Conservation (phyloP, 805 yeast genomes). For the Wickerhamomyces queroliae region DNA sequence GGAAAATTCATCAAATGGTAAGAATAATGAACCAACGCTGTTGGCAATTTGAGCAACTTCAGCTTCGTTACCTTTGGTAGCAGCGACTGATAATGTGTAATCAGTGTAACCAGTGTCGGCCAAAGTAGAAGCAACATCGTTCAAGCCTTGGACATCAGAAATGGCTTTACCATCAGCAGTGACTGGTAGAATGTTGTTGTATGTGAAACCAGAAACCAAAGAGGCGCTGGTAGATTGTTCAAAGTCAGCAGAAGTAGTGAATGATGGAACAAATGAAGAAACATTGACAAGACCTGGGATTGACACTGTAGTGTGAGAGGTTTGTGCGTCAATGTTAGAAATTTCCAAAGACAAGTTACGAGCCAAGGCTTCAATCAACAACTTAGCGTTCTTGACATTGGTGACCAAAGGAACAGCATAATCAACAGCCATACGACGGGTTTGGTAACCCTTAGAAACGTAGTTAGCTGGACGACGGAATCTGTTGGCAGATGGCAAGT, state of each 20-base stretch:
- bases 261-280: constrained; percentile 70
- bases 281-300: constrained; percentile 87
- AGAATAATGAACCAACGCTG: constrained; percentile 70
- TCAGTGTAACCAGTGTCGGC: constrained; percentile 69
- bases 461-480: constrained; percentile 98
- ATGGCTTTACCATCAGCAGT: constrained; percentile 57
- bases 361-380: constrained; percentile 89
- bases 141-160: constrained; percentile 58
- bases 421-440: constrained; percentile 99
- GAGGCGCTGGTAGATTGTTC: constrained; percentile 66
- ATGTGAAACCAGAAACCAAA: constrained; percentile 83
- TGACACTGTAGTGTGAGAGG: constrained; percentile 76
- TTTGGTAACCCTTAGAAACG: constrained; percentile 94
- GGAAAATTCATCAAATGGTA: constrained; percentile 72
- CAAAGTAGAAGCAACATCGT: constrained; percentile 48
- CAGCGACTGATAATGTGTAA: constrained; percentile 78
- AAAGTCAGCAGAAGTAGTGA: constrained; percentile 47
- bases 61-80: constrained; percentile 61
- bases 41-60: constrained; percentile 56
- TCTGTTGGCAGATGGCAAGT: constrained; percentile 93
- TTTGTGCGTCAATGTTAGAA: constrained; percentile 77
- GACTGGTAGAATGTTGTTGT: constrained; percentile 73
- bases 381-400: constrained; percentile 94
- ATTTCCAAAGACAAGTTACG: constrained; percentile 63
- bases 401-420: constrained; percentile 97